Percentiles rank a stretch among this genome's conserved stretches.
These are phyloP conservation scores for Pythium volutum DNA, from an alignment of 352 stramenopile species.

Conservation along the genomic window DNA sequence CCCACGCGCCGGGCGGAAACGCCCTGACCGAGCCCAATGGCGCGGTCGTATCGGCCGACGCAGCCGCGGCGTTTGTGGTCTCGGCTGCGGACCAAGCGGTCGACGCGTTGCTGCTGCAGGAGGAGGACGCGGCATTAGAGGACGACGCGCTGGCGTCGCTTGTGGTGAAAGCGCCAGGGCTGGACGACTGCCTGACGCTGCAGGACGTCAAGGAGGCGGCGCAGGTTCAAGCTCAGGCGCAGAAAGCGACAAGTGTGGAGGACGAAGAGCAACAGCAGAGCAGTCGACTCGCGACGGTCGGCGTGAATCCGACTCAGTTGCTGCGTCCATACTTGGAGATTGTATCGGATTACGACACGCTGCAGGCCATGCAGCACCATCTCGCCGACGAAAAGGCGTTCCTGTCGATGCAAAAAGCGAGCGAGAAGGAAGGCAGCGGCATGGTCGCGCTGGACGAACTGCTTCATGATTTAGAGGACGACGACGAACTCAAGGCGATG, in stretches of 20 bases:
- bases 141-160: constrained; percentile 45
- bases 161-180: constrained; percentile 47
- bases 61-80: neutral
- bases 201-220: neutral
- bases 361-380: constrained; percentile 49
- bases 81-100: constrained; percentile 3
- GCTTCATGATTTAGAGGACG: constrained; percentile 63
- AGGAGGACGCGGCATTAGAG: neutral
- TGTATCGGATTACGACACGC: constrained; percentile 43
- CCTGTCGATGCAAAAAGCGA: constrained; percentile 41
- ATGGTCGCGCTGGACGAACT: constrained; percentile 67
- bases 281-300: constrained; percentile 35
- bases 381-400: constrained; percentile 67
- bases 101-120: constrained; percentile 34
- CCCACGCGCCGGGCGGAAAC: constrained; percentile 62
- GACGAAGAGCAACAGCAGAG: constrained; percentile 8
- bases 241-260: constrained; percentile 1
- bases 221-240: neutral
- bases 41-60: neutral
- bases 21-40: constrained; percentile 40
- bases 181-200: constrained; percentile 50
- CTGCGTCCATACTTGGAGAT: constrained; percentile 70
- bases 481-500: constrained; percentile 56
- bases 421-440: constrained; percentile 39
- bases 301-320: constrained; percentile 49